Evolutionary conservation across 306 rosid species (phyloP), one percentile per base, ranked within the genome.

Genomic region (Ochetophila trinervis): DNA sequence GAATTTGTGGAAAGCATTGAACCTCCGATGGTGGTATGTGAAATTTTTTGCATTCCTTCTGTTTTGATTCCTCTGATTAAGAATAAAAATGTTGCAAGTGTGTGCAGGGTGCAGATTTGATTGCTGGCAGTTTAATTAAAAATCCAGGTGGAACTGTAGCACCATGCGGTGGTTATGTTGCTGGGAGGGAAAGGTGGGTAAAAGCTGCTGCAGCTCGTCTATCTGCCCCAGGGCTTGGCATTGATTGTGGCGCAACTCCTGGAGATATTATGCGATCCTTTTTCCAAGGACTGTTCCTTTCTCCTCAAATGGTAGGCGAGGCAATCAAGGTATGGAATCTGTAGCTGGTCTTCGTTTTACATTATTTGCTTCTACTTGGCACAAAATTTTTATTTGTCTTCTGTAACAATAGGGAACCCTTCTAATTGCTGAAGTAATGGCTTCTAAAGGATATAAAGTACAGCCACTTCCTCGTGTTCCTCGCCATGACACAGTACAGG

Each of bases 301-400:
- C 98, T n/a, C 96, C 98, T 84, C 98, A 91, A 87, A 91, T 91
- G 98, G 98, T 91, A 56, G 98, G 98, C n/a, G 96, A 88, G 77
- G 95, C 96, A 54, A 55, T 91, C 80, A 91, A 91, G 96, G 98
- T 91, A 65, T 61, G 53, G 18, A 22, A 70, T 54, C 67, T 76
- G 66, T 73, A 66, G 55, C 56, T 20, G 12, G 18, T 54, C 48
- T 40, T 63, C 5, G 11, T 79, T 66, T 51, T 5, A 23, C 15
- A 52, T 83, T 69, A 57, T 17, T 55, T 67, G 36, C 36, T 60
- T 67, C 27, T 63, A 49, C 22, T 48, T 68, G 14, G 27, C 66
- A 40, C 6, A 69, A 61, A 84, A 68, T 59, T 23, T 23, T 68
- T 53, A n/a, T 20, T 27, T 71, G 13, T 16, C 19, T 40, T 53